Evolutionary conservation across 2,329 filamentous ascomycete species (phyloP), one percentile per base, ranked within the genome.

Genomic region (Ophiostoma ips): DNA sequence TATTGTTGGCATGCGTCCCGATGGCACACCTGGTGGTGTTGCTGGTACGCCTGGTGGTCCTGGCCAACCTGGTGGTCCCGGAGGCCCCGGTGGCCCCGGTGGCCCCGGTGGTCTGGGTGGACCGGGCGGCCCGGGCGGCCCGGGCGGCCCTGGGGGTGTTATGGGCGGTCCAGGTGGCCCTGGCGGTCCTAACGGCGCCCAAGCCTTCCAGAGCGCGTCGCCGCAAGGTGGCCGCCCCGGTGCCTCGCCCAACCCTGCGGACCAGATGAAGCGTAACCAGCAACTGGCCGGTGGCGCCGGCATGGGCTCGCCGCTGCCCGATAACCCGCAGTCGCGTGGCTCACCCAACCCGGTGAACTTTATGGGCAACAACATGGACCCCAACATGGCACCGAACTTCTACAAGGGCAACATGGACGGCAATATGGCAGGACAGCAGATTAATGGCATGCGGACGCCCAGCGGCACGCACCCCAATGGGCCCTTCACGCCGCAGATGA

Each of bases 261-360:
- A 89, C 54, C 82, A 84, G 65, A 87, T 87, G 74, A 87, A 86
- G 71, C 81, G 84, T 47, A 79, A 79, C 46, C 85, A 82, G 24
- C 83, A 83, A 24, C 83, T 86, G 64, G 80, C 87, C 73, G 77
- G 76, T 58, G 77, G 77, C 52, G 75, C 75, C 35, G 79, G 75
- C 50, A 79, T 87, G 56, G 81, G 83, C 21, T 87, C 81, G 21
- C 84, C 80, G 8, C 71, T 84, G 54, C 81, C 82, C 3, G 84
- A 86, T 60, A 82, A 78, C 30, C 71, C 69, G 13, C 80, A 75
- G 69, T 84, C 77, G 52, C 76, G 73, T 59, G 77, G 72, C 64
- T 85, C 81, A 52, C 81, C 81, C 46, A 79, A 72, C 66, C 68
- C 73, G 15, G 70, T 68, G 48, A 75, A 73, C 60, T 83, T 84